phyloP scores from a whole-genome alignment of 1,284 basidiomycete genomes.

The Moesziomyces globuligerus region DNA sequence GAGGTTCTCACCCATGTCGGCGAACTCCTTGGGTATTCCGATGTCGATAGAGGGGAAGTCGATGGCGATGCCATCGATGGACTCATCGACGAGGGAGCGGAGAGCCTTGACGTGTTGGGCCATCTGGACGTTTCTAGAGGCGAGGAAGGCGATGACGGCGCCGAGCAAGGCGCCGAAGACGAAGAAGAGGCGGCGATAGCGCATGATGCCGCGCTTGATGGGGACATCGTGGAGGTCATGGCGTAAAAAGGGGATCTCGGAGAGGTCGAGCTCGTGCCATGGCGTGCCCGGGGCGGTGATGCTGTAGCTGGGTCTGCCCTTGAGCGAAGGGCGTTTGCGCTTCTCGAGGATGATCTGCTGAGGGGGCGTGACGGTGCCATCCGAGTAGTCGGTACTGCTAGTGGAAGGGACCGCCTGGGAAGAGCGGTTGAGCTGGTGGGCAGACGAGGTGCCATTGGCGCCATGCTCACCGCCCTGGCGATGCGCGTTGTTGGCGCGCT shows the following conservation, averaged over 20 bases:
- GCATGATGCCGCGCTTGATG: slow-evolving; percentile 44
- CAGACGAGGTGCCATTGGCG: slow-evolving; percentile 12
- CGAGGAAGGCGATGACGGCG: slow-evolving; percentile 49
- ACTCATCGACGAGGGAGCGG: slow-evolving; percentile 57
- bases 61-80: slow-evolving; percentile 47
- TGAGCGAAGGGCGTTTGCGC: slow-evolving; percentile 31
- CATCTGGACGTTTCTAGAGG: slow-evolving; percentile 48
- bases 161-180: slow-evolving; percentile 52
- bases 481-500: slow-evolving; percentile 9
- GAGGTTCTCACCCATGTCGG: slow-evolving; percentile 58
- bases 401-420: slow-evolving; percentile 6
- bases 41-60: slow-evolving; percentile 54
- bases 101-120: slow-evolving; percentile 49
- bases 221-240: slow-evolving; percentile 26
- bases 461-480: background rate
- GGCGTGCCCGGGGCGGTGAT: slow-evolving; percentile 57
- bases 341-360: slow-evolving; percentile 49
- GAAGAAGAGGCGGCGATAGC: slow-evolving; percentile 59
- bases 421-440: slow-evolving; percentile 21
- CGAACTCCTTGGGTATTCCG: slow-evolving; percentile 60
- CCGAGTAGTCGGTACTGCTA: background rate
- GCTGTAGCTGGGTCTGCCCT: slow-evolving; percentile 44
- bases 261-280: slow-evolving; percentile 61
- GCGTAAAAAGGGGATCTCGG: slow-evolving; percentile 54
- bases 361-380: slow-evolving; percentile 35